Evolutionary conservation across 2,329 filamentous ascomycete genomes (phyloP).

Genomic region (Exophiala lecanii-corni): DNA sequence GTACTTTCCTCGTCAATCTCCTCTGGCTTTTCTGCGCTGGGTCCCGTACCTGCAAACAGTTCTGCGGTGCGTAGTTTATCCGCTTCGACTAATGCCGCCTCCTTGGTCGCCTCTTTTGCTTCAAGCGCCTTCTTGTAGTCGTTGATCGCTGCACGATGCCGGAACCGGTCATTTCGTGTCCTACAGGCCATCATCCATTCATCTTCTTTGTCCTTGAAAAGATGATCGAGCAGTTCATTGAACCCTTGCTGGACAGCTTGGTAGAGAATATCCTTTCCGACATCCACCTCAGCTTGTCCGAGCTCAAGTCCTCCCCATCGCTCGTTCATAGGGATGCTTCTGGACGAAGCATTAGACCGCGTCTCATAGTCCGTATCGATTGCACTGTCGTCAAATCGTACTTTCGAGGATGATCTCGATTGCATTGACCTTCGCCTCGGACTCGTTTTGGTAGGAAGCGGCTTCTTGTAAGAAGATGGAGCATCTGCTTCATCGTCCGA

Average conservation of each 20-base stretch:
- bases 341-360: slow-evolving; percentile 68
- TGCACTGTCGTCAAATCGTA: slow-evolving; percentile 69
- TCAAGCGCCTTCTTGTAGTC: slow-evolving; percentile 28
- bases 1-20: neutral
- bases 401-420: slow-evolving; percentile 73
- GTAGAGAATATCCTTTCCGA: slow-evolving; percentile 83
- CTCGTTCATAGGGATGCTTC: slow-evolving; percentile 61
- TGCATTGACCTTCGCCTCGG: slow-evolving; percentile 43
- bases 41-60: slow-evolving; percentile 39
- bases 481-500: slow-evolving; percentile 35
- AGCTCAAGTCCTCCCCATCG: slow-evolving; percentile 75
- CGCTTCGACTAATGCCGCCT: slow-evolving; percentile 29
- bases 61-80: slow-evolving; percentile 15
- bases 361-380: slow-evolving; percentile 63
- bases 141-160: slow-evolving; percentile 43
- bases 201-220: slow-evolving; percentile 80
- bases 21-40: slow-evolving; percentile 28
- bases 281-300: slow-evolving; percentile 73
- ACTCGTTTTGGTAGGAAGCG: slow-evolving; percentile 8
- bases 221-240: slow-evolving; percentile 81
- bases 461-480: slow-evolving; percentile 8
- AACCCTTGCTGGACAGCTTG: slow-evolving; percentile 88
- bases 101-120: slow-evolving; percentile 28
- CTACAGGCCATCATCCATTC: slow-evolving; percentile 63
- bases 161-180: slow-evolving; percentile 58